Conservation (phyloP, 495 filamentous ascomycete genomes). For the Cercophora scortea region DNA sequence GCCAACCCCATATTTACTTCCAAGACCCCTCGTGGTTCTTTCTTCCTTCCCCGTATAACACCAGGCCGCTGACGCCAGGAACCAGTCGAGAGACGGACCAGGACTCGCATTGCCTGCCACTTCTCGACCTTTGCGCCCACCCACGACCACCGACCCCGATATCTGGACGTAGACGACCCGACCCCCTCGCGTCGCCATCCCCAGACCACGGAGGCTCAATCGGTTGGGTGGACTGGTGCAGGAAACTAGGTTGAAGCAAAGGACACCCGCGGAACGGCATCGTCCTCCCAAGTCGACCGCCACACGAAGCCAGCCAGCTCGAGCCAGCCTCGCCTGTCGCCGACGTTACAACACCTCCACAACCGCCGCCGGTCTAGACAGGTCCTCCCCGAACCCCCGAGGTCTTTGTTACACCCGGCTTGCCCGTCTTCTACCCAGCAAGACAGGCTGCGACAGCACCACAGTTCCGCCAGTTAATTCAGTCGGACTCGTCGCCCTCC, state of each 20-base stretch:
- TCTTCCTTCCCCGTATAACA: slow-evolving; percentile 4
- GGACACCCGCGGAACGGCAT: neutral
- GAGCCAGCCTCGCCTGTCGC: neutral
- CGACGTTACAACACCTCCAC: neutral
- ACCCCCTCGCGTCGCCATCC: neutral
- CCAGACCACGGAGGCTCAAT: neutral
- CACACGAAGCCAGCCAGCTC: neutral
- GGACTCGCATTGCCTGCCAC: neutral
- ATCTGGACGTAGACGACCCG: neutral
- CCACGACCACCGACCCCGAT: neutral
- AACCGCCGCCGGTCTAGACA: neutral
- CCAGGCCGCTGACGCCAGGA: slow-evolving; percentile 20
- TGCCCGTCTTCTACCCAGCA: neutral
- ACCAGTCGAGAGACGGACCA: slow-evolving; percentile 12
- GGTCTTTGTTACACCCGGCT: neutral
- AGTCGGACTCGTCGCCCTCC: neutral
- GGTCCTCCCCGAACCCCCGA: neutral
- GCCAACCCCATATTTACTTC: slow-evolving; percentile 11
- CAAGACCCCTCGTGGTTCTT: slow-evolving; percentile 14
- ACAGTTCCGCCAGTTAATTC: neutral
- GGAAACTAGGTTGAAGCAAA: neutral
- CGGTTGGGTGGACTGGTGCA: neutral
- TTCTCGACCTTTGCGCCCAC: neutral
- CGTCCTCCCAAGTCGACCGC: neutral
- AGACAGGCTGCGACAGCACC: neutral